Base-by-base conservation (phyloP, 495 filamentous ascomycete genomes). In the Penicillium paradoxum region DNA sequence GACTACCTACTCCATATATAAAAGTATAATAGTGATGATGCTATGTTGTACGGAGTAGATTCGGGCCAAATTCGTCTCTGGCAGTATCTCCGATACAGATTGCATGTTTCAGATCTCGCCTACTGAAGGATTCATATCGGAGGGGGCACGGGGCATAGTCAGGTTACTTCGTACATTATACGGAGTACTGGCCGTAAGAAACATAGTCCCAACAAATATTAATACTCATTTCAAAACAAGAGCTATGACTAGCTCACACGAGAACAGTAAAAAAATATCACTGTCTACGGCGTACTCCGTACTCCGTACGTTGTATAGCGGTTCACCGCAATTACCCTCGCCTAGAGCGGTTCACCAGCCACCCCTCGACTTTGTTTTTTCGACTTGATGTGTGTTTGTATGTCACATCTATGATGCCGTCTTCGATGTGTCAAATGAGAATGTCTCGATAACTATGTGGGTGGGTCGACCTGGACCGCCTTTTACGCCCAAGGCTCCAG, bases 291-390 rank as follows among this genome's bases (percentile, higher is more conserved):
- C 4, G 11, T n/a, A n/a, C n/a, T n/a, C n/a, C n/a, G n/a, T n/a
- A n/a, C n/a, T n/a, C n/a, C n/a, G n/a, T n/a, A n/a, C n/a, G n/a
- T n/a, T n/a, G n/a, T 21, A 39, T 27, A 19, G 39, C 7, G 33
- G 33, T 54, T 51, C 53, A 55, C 53, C 53, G 53, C 53, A 40
- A 55, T 19, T 51, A 32, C 24, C 25, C 38, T 49, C 48, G 48
- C 25, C 15, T 43, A 25, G 25, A 27, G 48, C 48, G 38, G 25
- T 43, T 38, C 29, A 43, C 38, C 21, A 24, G 47, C 47, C 47
- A 42, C 13, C 24, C 39, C 18, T 43, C 19, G n/a, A 36, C 14
- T 48, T 27, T 3, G 21, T 19, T 27, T 29, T 49, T 49, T 24
- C n/a, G 45, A 27, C 33, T 18, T 24, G 45, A 47, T 30, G 45